These are phyloP conservation scores for Potentilla sterilis DNA, from an alignment of 306 rosid species.

Conservation along the genomic window DNA sequence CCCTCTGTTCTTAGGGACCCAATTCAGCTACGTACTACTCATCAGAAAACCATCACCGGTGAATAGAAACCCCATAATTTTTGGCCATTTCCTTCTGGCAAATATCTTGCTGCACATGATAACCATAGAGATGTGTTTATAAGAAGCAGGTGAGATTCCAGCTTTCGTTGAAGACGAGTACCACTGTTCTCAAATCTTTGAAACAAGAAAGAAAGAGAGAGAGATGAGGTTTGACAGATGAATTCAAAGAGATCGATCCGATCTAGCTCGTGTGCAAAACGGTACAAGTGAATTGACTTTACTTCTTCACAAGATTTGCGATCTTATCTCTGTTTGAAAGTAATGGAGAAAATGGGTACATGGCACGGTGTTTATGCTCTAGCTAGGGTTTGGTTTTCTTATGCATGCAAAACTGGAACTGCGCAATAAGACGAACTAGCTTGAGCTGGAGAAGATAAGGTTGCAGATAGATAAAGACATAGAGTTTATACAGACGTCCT, in stretches of 20 bases:
- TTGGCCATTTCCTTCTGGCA: neutral
- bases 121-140: neutral
- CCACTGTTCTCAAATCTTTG: neutral
- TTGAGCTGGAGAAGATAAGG: neutral
- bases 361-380: neutral
- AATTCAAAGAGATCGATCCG: neutral
- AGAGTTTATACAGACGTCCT: no score
- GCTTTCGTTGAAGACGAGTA: neutral
- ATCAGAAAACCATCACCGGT: slow-evolving; percentile 17
- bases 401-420: neutral
- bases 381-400: neutral
- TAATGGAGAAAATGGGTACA: neutral
- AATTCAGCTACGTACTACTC: no score
- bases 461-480: neutral
- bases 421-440: neutral
- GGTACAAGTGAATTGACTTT: neutral
- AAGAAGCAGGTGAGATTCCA: neutral
- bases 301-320: slow-evolving; percentile 1
- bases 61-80: neutral
- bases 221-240: neutral
- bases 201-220: neutral
- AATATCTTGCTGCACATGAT: neutral
- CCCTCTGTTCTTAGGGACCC: neutral
- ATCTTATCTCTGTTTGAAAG: neutral
- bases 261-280: neutral